Evolutionary conservation across 2,329 filamentous ascomycete species (phyloP), one percentile per base, ranked within the genome.

Genomic region (Aspergillus jensenii): DNA sequence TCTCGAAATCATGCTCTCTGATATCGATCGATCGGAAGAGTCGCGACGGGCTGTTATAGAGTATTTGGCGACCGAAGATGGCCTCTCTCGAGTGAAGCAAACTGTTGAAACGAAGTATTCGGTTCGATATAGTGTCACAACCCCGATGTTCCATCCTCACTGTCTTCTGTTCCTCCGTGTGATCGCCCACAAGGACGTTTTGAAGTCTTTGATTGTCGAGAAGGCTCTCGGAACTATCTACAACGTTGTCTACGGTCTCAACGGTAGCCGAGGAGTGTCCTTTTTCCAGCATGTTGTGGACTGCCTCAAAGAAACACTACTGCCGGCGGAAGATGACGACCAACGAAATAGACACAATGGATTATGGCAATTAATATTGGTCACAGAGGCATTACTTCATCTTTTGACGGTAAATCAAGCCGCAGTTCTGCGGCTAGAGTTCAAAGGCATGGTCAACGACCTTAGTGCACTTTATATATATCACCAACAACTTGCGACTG

Each of bases 201-300:
- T 53, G n/a, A 40, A 27, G 6, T 61, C 59, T 6, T 48, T 59
- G 27, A 39, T 37, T 4, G 49, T 61, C 4, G 56, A 61, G 46
- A 56, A 56, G 33, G 39, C 48, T n/a, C 35, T 59, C 7, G 59
- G 59, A n/a, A 61, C 59, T 6, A 59, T 61, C 14, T 61, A 59
- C 33, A 61, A 61, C 23, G 56, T 59, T 21, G 53, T 61, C 11
- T 59, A 61, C 21, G 59, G 59, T 6, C 56, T 35, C 3, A 23
- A 55, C n/a, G 56, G 59, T 9, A 52, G 17, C 3, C 40, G 56
- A 19, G 59, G 19, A 9, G 40, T 58, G n/a, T 17, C 3, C 3
- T 60, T 60, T 25, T 55, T 60, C 7, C 19, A 15, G 23, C 46
- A 15, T 19, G 27, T 58, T 37, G 15, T 53, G 14, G 41, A 41